These are phyloP conservation scores for Globisporangium uncinulatum DNA, from an alignment of 352 stramenopile genomes.

Conservation along the genomic window DNA sequence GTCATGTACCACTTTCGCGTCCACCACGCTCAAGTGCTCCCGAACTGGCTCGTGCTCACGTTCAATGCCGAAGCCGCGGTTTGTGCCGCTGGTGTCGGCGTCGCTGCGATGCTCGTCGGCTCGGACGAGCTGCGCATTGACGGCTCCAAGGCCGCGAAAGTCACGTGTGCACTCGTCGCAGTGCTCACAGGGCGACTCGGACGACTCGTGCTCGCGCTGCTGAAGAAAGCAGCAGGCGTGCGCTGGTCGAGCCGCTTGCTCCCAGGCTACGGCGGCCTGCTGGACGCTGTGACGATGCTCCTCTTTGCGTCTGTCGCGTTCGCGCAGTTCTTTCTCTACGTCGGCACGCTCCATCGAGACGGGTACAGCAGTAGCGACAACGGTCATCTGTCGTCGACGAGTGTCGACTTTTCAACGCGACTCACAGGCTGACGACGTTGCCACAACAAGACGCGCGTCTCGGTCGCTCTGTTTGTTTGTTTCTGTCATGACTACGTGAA, in stretches of 20 bases:
- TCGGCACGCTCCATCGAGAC: conserved; percentile 2
- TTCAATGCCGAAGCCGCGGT: conserved; percentile 42
- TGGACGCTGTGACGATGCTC: conserved; percentile 89
- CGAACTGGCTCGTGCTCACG: conserved; percentile 33
- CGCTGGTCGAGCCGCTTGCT: conserved; percentile 91
- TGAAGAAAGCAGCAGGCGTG: conserved; percentile 90
- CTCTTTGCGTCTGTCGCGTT: conserved; percentile 77
- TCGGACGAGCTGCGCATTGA: conserved; percentile 23
- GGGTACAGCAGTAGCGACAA: neutral
- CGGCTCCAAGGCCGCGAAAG: conserved; percentile 3
- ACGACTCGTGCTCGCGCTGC: conserved; percentile 88
- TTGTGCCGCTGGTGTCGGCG: conserved; percentile 30
- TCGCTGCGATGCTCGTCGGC: conserved; percentile 30
- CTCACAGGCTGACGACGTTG: neutral
- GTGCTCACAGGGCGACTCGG: conserved; percentile 87
- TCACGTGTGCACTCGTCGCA: conserved; percentile 5
- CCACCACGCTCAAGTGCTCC: conserved; percentile 33
- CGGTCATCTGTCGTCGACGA: neutral
- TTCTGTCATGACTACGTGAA: conserved; percentile 16
- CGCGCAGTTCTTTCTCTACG: conserved; percentile 41
- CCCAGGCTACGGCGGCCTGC: conserved; percentile 89
- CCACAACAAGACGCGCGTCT: neutral
- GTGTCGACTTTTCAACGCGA: conserved; percentile 1
- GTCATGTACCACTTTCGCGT: conserved; percentile 54
- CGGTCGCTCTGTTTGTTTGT: neutral